These are phyloP conservation scores for Byssochlamys sp. DNA, from an alignment of 2,329 filamentous ascomycete genomes.

Conservation along the genomic window DNA sequence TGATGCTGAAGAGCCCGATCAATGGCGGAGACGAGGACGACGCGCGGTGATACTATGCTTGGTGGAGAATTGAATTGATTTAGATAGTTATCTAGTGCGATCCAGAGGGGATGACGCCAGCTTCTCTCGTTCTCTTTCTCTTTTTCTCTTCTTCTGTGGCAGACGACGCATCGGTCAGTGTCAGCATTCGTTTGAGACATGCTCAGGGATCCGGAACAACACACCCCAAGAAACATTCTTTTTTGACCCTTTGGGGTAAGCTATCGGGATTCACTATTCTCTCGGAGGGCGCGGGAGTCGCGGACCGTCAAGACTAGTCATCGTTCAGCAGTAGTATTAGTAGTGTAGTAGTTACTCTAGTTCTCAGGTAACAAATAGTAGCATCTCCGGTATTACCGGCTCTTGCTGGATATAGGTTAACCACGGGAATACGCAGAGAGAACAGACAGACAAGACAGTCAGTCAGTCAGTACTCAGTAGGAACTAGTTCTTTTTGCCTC, in stretches of 20 bases:
- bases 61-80: background rate
- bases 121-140: background rate
- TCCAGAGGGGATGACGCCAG: background rate
- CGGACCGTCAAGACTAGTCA: background rate
- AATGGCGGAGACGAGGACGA: background rate
- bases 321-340: background rate
- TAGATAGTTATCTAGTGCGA: background rate
- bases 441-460: constrained; percentile 4
- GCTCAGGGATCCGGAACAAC: background rate
- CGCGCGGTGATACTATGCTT: background rate
- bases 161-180: background rate
- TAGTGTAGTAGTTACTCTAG: background rate
- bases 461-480: too few species aligned
- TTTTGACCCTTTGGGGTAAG: background rate
- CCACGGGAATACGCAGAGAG: background rate
- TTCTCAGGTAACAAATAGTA: background rate
- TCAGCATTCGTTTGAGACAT: background rate
- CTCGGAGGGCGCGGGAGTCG: background rate
- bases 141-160: background rate
- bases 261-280: background rate
- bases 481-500: background rate
- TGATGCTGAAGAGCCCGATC: background rate
- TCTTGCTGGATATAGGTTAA: background rate
- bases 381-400: background rate
- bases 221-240: background rate